Evolutionary conservation across 306 rosid species (phyloP), one percentile per base, ranked within the genome.

Genomic region (Vigna mungo): DNA sequence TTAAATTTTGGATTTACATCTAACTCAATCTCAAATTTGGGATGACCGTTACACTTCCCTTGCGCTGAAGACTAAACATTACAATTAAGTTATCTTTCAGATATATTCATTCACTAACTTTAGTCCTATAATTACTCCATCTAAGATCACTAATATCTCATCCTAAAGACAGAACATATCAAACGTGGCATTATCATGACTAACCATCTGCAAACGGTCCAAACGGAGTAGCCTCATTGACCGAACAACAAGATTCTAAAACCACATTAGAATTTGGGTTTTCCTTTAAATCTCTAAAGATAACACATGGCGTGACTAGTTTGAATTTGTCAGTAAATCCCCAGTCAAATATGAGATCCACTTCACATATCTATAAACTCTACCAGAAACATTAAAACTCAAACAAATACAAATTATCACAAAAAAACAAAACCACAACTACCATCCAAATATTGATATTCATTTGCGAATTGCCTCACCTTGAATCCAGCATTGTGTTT

Each of bases 401-500:
- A 60, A 60, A 14, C 3, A 30, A 30, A 60, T 25, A 16, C 32
- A 60, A 32, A 60, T 6, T 6, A 2, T 30, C 43, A 60, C 18
- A 59, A 30, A 58, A 58, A 58, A 4, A 30, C 37, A 23, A 16
- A 58, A 59, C 5, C n/a, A 39, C 4, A 2, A 64, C 3, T n/a
- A 79, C 3, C 39, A 59, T 58, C 18, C 17, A 12, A 61, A 32
- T 43, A 61, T 61, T 34, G 14, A 61, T 0, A 61, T 61, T 32
- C 3, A 61, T 32, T 15, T 15, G 14, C 4, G 9, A 32, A 16
- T 7, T 0, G 0, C 11, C 9, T 75, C 75, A 95, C 99, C 98
- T 91, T 95, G 83, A 90, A 88, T 84, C 82, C 80, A 37, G 94
- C 96, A 20, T 74, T 81, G 0, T 77, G n/a, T 84, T 87, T 88